Conservation (phyloP, 352 stramenopile genomes). For the Phytopythium chamaehyphon region DNA sequence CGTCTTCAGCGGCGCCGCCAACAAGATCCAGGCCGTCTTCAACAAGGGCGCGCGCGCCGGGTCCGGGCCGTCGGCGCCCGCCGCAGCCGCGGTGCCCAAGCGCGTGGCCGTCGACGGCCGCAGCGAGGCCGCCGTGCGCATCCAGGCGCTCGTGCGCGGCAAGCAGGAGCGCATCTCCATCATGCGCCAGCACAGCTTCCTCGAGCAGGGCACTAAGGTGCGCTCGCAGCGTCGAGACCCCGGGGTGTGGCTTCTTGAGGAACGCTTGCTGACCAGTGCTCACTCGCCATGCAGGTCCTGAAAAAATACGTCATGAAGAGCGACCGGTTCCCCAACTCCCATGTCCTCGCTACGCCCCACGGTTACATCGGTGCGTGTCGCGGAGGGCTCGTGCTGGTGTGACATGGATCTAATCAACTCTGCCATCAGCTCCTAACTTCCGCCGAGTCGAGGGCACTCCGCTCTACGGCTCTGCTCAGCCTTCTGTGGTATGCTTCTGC, state of each 20-base stretch:
- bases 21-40: slow-evolving; percentile 29
- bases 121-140: slow-evolving; percentile 54
- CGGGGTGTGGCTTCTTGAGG: background rate
- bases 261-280: background rate
- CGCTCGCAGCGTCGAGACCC: background rate
- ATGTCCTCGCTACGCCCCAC: slow-evolving; percentile 57
- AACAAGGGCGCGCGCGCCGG: slow-evolving; percentile 12
- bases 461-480: slow-evolving; percentile 72
- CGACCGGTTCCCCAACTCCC: slow-evolving; percentile 76
- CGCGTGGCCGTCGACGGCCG: background rate
- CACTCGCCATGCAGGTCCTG: slow-evolving; percentile 30
- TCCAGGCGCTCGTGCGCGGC: slow-evolving; percentile 66
- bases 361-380: slow-evolving; percentile 49
- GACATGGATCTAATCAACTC: background rate
- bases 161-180: slow-evolving; percentile 46
- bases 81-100: slow-evolving; percentile 1
- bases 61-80: background rate
- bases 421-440: slow-evolving; percentile 76
- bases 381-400: background rate
- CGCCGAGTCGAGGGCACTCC: slow-evolving; percentile 58
- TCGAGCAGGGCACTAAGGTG: slow-evolving; percentile 72
- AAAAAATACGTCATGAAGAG: slow-evolving; percentile 85
- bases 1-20: slow-evolving; percentile 36
- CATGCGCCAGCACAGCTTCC: slow-evolving; percentile 46
- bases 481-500: slow-evolving; percentile 45